phyloP scores from a whole-genome alignment of 2,329 filamentous ascomycete genomes.

The Claviceps digitariae region DNA sequence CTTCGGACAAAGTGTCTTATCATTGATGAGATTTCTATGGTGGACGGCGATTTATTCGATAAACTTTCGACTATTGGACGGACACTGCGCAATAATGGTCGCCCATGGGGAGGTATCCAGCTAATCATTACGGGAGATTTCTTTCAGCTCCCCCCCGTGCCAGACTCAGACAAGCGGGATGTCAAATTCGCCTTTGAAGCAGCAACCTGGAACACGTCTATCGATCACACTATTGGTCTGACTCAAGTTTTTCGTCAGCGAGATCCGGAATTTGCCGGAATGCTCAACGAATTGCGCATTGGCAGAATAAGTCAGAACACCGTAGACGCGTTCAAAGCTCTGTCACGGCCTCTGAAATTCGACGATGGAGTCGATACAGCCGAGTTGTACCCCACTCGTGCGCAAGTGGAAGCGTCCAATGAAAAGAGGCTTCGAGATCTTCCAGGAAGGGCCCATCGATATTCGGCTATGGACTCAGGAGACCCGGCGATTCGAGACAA shows the following conservation, averaged over 20 bases:
- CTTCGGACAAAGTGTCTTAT: conserved; percentile 74
- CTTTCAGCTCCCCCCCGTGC: conserved; percentile 91
- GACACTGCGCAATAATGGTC: conserved; percentile 74
- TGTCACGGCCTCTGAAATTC: conserved; percentile 58
- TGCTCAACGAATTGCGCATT: conserved; percentile 96
- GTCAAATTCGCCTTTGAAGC: conserved; percentile 91
- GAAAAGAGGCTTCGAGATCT: conserved; percentile 57
- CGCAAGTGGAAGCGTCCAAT: conserved; percentile 84
- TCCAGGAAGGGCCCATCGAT: conserved; percentile 53
- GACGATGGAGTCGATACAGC: conserved; percentile 59
- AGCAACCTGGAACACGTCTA: conserved; percentile 78
- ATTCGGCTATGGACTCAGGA: conserved; percentile 63
- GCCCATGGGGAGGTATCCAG: conserved; percentile 92
- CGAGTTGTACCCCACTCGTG: conserved; percentile 82
- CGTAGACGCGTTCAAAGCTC: conserved; percentile 58
- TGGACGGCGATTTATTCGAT: conserved; percentile 92
- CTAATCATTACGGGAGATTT: conserved; percentile 94
- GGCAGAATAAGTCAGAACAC: conserved; percentile 68
- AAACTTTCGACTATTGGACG: conserved; percentile 85
- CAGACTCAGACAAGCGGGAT: conserved; percentile 53
- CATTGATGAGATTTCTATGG: conserved; percentile 96
- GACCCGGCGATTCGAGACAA: conserved; percentile 61
- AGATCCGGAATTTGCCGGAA: conserved; percentile 74
- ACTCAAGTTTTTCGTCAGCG: conserved; percentile 95
- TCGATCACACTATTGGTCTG: conserved; percentile 89